phyloP scores from a whole-genome alignment of 306 rosid genomes.

The Prunus mume region DNA sequence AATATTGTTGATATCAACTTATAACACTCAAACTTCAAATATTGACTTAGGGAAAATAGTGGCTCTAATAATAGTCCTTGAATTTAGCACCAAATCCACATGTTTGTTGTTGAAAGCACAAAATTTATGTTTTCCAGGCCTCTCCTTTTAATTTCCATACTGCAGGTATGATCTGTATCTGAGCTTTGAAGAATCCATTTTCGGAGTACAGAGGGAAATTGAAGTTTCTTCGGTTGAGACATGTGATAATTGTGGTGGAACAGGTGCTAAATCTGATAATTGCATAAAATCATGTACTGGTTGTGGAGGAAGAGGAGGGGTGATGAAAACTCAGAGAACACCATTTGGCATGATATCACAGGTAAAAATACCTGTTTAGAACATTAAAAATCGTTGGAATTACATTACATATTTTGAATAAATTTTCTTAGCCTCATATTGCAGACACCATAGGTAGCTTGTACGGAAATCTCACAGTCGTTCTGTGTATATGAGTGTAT shows the following conservation, averaged over 20 bases:
- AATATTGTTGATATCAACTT: no score
- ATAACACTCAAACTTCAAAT: no score
- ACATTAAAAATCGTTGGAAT: not conserved
- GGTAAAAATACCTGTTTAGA: conserved; percentile 39
- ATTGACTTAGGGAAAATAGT: no score
- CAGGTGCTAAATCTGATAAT: conserved; percentile 72
- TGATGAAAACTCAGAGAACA: conserved; percentile 68
- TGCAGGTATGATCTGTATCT: conserved; percentile 73
- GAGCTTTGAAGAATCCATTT: conserved; percentile 89
- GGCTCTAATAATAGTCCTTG: no score
- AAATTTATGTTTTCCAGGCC: not conserved
- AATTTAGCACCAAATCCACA: not conserved
- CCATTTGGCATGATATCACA: conserved; percentile 92
- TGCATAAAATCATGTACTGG: conserved; percentile 58
- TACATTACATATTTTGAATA: not conserved
- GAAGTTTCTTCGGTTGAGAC: conserved; percentile 65
- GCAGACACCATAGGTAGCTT: not conserved
- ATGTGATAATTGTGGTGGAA: conserved; percentile 73
- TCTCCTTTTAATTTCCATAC: not conserved
- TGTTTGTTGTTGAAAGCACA: not conserved
- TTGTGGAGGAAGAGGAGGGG: conserved; percentile 93
- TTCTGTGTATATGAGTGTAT: not conserved
- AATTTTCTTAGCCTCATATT: not conserved
- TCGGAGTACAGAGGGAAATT: conserved; percentile 69
- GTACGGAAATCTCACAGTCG: not conserved